Percentiles rank a stretch among this genome's conserved stretches.
phyloP scores from a whole-genome alignment of 768 basidiomycete species.

The Sarcodon aspratus region DNA sequence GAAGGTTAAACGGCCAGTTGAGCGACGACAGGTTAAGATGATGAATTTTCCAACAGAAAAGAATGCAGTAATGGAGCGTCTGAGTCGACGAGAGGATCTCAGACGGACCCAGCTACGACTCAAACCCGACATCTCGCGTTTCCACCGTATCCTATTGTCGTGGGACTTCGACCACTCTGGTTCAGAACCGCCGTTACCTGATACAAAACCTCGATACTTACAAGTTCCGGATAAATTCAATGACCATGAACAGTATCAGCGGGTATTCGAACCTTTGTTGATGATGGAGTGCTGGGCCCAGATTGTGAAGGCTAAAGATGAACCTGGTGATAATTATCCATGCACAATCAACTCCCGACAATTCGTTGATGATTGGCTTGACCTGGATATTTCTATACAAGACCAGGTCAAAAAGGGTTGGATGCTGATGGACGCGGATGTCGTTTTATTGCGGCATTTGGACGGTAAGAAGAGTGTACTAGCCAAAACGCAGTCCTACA shows the following conservation, averaged over 20 bases:
- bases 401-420: slow-evolving; percentile 56
- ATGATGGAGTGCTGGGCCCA: slow-evolving; percentile 89
- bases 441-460: slow-evolving; percentile 65
- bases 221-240: slow-evolving; percentile 57
- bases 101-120: slow-evolving; percentile 56
- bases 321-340: slow-evolving; percentile 36
- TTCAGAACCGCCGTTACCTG: slow-evolving; percentile 45
- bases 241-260: slow-evolving; percentile 55
- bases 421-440: slow-evolving; percentile 71
- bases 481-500: slow-evolving; percentile 56
- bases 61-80: slow-evolving; percentile 36
- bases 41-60: slow-evolving; percentile 39
- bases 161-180: slow-evolving; percentile 77
- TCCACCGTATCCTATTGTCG: slow-evolving; percentile 69
- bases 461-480: slow-evolving; percentile 44
- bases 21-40: slow-evolving; percentile 54
- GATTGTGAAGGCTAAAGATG: slow-evolving; percentile 67
- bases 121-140: slow-evolving; percentile 69
- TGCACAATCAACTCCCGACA: slow-evolving; percentile 59
- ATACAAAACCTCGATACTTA: slow-evolving; percentile 18
- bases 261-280: slow-evolving; percentile 75
- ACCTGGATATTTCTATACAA: slow-evolving; percentile 58
- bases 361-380: slow-evolving; percentile 74
- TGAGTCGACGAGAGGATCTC: slow-evolving; percentile 48
- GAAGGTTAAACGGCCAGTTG: slow-evolving; percentile 40